phyloP scores from a whole-genome alignment of 345 rosid genomes.

The Citrus trifoliata region DNA sequence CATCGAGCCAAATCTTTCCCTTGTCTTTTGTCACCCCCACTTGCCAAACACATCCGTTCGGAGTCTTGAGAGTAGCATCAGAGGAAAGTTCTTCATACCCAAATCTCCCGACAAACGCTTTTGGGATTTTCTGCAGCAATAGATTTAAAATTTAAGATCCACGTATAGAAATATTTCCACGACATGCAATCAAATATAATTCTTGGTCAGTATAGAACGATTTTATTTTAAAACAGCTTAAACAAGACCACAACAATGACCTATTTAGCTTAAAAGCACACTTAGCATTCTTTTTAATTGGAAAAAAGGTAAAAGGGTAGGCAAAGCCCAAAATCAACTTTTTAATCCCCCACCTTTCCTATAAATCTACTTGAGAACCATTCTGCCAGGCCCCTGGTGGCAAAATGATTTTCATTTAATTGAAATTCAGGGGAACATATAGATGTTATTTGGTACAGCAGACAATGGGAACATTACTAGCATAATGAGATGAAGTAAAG shows the following conservation, averaged over 20 bases:
- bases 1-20: slow-evolving; percentile 35
- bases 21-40: slow-evolving; percentile 25
- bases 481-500: too few relatives aligned
- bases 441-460: background rate
- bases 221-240: too few relatives aligned
- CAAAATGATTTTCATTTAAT: too few relatives aligned
- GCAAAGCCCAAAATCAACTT: too few relatives aligned
- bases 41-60: slow-evolving; percentile 34
- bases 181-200: too few relatives aligned
- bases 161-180: background rate
- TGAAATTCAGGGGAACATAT: background rate
- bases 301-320: too few relatives aligned
- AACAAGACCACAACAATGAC: background rate
- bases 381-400: too few relatives aligned
- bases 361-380: too few relatives aligned
- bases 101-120: slow-evolving; percentile 27
- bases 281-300: background rate
- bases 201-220: background rate
- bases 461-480: too few relatives aligned
- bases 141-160: background rate
- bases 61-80: slow-evolving; percentile 20
- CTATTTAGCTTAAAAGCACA: background rate
- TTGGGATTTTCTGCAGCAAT: slow-evolving; percentile 33
- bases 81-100: slow-evolving; percentile 28
- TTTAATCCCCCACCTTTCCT: too few relatives aligned